Evolutionary conservation across 2,329 filamentous ascomycete genomes (phyloP), one percentile per base, ranked within the genome.

Genomic region (Sclerotinia minor): DNA sequence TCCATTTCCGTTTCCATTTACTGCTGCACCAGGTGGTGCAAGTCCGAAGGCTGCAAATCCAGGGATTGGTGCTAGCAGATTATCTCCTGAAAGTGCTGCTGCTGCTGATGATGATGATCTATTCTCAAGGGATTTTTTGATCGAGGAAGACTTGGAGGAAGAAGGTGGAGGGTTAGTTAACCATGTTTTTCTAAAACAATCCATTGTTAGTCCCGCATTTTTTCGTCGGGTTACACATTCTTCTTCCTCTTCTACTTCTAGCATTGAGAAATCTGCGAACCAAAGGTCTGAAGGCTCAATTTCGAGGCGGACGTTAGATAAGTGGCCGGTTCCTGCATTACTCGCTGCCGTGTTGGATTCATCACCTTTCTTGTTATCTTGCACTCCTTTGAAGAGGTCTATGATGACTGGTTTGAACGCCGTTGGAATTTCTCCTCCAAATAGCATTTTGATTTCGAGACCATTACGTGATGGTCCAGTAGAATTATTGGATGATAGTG

Each of bases 251-350:
- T 77, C 75, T 4, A 77, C 69, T 53, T 77, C 75, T 21, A 78
- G 63, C 53, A 75, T 69, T 0, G 67, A 64, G 49, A 77, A 78
- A 67, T 79, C 77, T 1, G 75, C 74, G 26, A 78, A 77, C 68
- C 74, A 76, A n/a, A 73, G 53, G 24, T 73, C 67, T 17, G 77
- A 73, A 1, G 75, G 76, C 21, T 80, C 74, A 8, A 77, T 76
- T 19, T 77, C 75, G n/a, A 73, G 71, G 0, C 72, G 70, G 1
- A 77, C 71, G 21, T 4, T 50, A 13, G 61, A 64, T 54, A 68
- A 21, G 2, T 65, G 35, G 6, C 67, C 67, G 1, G 41, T 21
- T 29, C 24, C 44, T 64, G 13, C 59, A 19, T 29, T 11, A 24
- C 7, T 24, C 9, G 24, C 17, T 47, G 21, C 44, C 17, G 29